Evolutionary conservation across 1,139 yeast species (phyloP).

Genomic region (Protomyces inouyei): DNA sequence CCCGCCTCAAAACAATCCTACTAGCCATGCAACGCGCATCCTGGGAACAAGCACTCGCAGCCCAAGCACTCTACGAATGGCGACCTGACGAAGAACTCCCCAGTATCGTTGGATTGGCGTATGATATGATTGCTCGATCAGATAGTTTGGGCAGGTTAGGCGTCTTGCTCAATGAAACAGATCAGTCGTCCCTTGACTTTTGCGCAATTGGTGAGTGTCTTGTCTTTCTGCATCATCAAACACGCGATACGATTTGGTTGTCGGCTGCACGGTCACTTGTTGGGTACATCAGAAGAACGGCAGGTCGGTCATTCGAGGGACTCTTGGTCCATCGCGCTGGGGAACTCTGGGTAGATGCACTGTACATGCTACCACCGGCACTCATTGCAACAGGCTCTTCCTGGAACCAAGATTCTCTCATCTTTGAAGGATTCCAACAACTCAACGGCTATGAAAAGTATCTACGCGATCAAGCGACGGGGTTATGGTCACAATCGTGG

Average conservation of each 20-base stretch:
- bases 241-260: slow-evolving; percentile 18
- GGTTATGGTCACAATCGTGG: slow-evolving; percentile 26
- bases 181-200: slow-evolving; percentile 19
- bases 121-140: slow-evolving; percentile 25
- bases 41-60: slow-evolving; percentile 26
- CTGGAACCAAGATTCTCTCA: slow-evolving; percentile 23
- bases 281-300: slow-evolving; percentile 14
- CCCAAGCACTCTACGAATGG: slow-evolving; percentile 24
- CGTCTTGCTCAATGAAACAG: slow-evolving; percentile 16
- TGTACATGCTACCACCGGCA: slow-evolving; percentile 26
- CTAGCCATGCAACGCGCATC: slow-evolving; percentile 24
- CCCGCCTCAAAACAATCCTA: background rate
- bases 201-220: slow-evolving; percentile 24
- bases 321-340: slow-evolving; percentile 19
- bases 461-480: slow-evolving; percentile 3
- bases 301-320: slow-evolving; percentile 21
- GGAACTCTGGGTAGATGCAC: slow-evolving; percentile 22
- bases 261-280: slow-evolving; percentile 20
- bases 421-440: slow-evolving; percentile 23
- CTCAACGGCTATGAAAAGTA: slow-evolving; percentile 23
- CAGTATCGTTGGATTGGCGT: slow-evolving; percentile 15
- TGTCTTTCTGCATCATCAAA: slow-evolving; percentile 19
- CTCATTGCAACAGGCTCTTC: slow-evolving; percentile 14
- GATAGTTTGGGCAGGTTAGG: slow-evolving; percentile 22
- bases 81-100: slow-evolving; percentile 5